Evolutionary conservation across 257 asterid genomes (phyloP).

Genomic region (Handroanthus guayacan): DNA sequence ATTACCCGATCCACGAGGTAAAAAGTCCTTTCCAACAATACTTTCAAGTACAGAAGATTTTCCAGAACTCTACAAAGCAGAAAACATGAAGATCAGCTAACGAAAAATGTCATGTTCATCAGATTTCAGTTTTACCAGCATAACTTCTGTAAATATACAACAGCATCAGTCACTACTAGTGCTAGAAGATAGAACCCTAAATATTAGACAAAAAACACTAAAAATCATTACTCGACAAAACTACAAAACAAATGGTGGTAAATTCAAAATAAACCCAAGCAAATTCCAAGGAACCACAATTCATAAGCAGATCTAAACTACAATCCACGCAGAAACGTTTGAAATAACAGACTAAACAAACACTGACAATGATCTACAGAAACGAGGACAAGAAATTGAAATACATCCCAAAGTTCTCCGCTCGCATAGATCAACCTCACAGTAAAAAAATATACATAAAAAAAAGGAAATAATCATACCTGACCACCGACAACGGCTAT

Average conservation of each 20-base stretch:
- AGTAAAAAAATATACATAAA: background rate
- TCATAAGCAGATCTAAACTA: conserved; percentile 36
- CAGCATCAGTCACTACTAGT: background rate
- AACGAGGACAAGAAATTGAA: background rate
- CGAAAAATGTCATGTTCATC: background rate
- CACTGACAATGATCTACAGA: conserved; percentile 28
- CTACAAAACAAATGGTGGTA: conserved; percentile 5
- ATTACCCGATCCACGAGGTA: conserved; percentile 99
- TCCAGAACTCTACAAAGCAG: conserved; percentile 82
- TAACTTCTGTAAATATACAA: background rate
- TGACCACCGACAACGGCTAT: conserved; percentile 98
- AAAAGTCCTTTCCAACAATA: conserved; percentile 93
- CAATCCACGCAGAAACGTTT: conserved; percentile 24
- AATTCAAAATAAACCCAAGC: conserved; percentile 12
- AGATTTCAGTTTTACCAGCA: background rate
- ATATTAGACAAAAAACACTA: background rate
- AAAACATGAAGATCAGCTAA: conserved; percentile 24
- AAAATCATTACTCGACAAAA: background rate
- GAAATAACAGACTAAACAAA: conserved; percentile 27
- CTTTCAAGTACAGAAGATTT: conserved; percentile 99
- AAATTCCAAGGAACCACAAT: conserved; percentile 7
- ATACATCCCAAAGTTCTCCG: background rate
- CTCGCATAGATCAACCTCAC: conserved; percentile 37
- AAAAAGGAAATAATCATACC: conserved; percentile 48
- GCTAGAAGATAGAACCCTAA: background rate